These are phyloP conservation scores for Maudiozyma pseudohumilis DNA, from an alignment of 805 yeast genomes.

Conservation along the genomic window DNA sequence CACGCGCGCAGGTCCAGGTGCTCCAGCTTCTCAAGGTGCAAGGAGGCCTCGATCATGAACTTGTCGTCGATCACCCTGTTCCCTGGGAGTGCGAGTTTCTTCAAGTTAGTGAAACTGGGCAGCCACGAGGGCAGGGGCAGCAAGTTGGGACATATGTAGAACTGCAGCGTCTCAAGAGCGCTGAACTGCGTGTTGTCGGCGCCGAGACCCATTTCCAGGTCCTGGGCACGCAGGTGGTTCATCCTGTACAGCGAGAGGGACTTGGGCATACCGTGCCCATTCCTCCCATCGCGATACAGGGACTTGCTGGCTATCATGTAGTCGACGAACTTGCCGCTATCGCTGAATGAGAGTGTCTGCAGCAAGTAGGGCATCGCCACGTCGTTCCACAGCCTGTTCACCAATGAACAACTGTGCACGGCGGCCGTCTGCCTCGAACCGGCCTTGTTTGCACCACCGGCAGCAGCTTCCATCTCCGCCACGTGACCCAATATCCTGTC, in stretches of 20 bases:
- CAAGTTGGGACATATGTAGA: slow-evolving; percentile 71
- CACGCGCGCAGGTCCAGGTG: slow-evolving; percentile 77
- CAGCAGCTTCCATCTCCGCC: slow-evolving; percentile 1
- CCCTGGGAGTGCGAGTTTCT: slow-evolving; percentile 56
- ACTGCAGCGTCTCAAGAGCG: slow-evolving; percentile 57
- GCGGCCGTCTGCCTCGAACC: not conserved
- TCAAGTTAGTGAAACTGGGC: slow-evolving; percentile 30
- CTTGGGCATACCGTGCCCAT: slow-evolving; percentile 13
- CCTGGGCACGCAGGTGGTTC: slow-evolving; percentile 41
- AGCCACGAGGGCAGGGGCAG: slow-evolving; percentile 45
- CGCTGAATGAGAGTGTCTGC: slow-evolving; percentile 45
- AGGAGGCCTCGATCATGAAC: slow-evolving; percentile 42
- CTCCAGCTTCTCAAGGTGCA: slow-evolving; percentile 47
- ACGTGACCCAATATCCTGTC: slow-evolving; percentile 42
- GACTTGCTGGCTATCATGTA: slow-evolving; percentile 24
- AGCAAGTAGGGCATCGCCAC: slow-evolving; percentile 47
- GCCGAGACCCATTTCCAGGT: slow-evolving; percentile 32
- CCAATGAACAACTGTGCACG: slow-evolving; percentile 55
- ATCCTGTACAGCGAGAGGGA: slow-evolving; percentile 47
- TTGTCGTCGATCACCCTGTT: slow-evolving; percentile 51
- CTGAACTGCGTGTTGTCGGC: slow-evolving; percentile 26
- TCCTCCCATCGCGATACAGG: slow-evolving; percentile 6
- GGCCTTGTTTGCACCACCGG: not conserved
- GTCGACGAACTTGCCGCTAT: slow-evolving; percentile 36
- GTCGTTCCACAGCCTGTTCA: slow-evolving; percentile 56